phyloP scores from a whole-genome alignment of 345 rosid genomes.

The Lepidium africanum region DNA sequence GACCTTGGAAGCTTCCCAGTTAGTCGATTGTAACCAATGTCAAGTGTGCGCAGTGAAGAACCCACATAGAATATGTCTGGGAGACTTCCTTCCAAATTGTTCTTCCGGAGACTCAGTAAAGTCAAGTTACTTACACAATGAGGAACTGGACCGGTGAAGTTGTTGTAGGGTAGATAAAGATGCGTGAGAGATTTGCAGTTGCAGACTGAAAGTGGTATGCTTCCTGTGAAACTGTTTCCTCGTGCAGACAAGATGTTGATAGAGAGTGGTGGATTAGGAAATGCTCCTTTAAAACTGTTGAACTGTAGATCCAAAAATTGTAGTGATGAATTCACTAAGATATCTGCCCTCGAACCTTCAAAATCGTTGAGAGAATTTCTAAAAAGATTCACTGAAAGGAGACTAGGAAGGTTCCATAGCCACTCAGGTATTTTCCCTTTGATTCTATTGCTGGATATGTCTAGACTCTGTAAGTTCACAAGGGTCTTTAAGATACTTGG shows the following conservation, averaged over 20 bases:
- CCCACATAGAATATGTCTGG: background rate
- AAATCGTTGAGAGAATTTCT: background rate
- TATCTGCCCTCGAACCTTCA: background rate
- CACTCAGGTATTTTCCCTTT: conserved; percentile 10
- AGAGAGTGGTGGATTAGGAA: background rate
- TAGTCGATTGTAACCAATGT: background rate
- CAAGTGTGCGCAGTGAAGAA: background rate
- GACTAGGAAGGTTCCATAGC: background rate
- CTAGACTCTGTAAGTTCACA: background rate
- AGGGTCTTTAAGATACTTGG: background rate
- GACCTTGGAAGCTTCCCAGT: background rate
- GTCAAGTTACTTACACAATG: background rate
- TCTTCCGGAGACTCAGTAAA: background rate
- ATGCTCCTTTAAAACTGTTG: background rate
- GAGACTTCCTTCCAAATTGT: background rate
- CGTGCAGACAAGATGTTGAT: background rate
- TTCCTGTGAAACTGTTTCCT: background rate
- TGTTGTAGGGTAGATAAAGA: background rate
- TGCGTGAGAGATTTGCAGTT: background rate
- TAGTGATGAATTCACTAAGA: background rate
- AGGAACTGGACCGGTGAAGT: background rate
- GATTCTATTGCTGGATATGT: background rate
- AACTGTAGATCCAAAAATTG: background rate
- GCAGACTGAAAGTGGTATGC: background rate
- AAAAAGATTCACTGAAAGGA: background rate